These are phyloP conservation scores for Apocynum venetum DNA, from an alignment of 257 asterid species.

Conservation along the genomic window DNA sequence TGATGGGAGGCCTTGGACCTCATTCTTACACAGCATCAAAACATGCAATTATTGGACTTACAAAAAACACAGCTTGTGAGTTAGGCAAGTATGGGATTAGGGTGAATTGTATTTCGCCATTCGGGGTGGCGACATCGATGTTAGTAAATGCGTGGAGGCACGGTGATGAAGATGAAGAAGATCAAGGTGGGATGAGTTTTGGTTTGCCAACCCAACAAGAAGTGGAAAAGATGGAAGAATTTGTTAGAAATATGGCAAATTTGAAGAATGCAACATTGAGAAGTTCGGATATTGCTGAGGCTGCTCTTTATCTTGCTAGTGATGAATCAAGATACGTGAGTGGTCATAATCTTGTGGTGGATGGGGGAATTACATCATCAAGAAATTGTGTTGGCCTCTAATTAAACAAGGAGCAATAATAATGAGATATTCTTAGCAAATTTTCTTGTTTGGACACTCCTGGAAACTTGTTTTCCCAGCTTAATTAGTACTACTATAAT, in stretches of 20 bases:
- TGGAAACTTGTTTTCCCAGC: too few relatives aligned
- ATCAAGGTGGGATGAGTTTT: slow-evolving; percentile 4
- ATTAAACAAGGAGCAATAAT: not conserved
- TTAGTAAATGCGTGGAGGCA: slow-evolving; percentile 63
- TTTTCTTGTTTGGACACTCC: too few relatives aligned
- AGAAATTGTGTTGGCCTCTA: slow-evolving; percentile 21
- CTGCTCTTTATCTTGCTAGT: slow-evolving; percentile 33
- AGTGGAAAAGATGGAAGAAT: slow-evolving; percentile 64
- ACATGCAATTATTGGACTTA: slow-evolving; percentile 74
- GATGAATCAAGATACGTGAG: slow-evolving; percentile 36
- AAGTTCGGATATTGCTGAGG: slow-evolving; percentile 30
- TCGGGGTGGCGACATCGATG: slow-evolving; percentile 91
- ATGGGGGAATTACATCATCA: slow-evolving; percentile 28
- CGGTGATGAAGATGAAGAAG: slow-evolving; percentile 21
- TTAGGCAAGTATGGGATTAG: slow-evolving; percentile 67
- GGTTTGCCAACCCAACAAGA: slow-evolving; percentile 27
- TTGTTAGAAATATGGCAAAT: slow-evolving; percentile 57
- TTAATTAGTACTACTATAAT: too few relatives aligned
- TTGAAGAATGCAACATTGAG: slow-evolving; percentile 29
- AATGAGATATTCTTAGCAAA: too few relatives aligned
- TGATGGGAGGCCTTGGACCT: slow-evolving; percentile 72
- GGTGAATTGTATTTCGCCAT: slow-evolving; percentile 82
- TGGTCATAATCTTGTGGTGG: slow-evolving; percentile 37
- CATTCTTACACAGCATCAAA: slow-evolving; percentile 85
- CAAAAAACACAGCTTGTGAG: slow-evolving; percentile 74